Evolutionary conservation across 345 rosid species (phyloP).

Genomic region (Linum usitatissimum): DNA sequence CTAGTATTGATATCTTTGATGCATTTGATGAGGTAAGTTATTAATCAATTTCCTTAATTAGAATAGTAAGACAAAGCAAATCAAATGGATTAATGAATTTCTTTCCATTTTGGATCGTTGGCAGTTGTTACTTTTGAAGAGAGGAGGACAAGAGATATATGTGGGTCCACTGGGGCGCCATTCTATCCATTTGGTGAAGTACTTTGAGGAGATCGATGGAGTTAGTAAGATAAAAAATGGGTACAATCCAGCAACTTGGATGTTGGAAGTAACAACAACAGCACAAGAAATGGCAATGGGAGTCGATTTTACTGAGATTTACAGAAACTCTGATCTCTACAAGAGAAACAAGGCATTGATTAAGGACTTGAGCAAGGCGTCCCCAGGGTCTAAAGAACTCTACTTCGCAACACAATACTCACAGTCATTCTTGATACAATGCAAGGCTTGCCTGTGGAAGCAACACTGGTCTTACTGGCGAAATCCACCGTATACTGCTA

Average conservation of each 20-base stretch:
- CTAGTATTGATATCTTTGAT: not conserved
- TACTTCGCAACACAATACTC: not conserved
- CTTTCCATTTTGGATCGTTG: not conserved
- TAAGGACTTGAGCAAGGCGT: not conserved
- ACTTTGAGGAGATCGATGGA: not conserved
- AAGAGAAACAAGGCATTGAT: conserved; percentile 1
- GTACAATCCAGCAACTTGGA: conserved; percentile 2
- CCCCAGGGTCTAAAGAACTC: not conserved
- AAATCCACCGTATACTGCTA: not conserved
- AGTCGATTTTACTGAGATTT: not conserved
- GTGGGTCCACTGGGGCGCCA: not conserved
- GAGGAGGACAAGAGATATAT: conserved; percentile 2
- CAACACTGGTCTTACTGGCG: not conserved
- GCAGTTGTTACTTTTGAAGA: not conserved
- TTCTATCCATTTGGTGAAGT: not conserved
- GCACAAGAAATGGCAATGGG: conserved; percentile 3
- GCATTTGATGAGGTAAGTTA: conserved; percentile 2
- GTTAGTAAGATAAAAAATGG: not conserved
- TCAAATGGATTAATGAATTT: too few species aligned
- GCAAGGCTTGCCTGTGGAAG: not conserved
- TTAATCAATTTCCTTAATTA: not conserved
- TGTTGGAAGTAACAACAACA: not conserved
- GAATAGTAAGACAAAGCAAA: not conserved
- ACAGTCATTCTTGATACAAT: not conserved
- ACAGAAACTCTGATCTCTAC: not conserved